These are phyloP conservation scores for Lizonia empirigonia DNA, from an alignment of 2,329 filamentous ascomycete genomes.

Conservation along the genomic window DNA sequence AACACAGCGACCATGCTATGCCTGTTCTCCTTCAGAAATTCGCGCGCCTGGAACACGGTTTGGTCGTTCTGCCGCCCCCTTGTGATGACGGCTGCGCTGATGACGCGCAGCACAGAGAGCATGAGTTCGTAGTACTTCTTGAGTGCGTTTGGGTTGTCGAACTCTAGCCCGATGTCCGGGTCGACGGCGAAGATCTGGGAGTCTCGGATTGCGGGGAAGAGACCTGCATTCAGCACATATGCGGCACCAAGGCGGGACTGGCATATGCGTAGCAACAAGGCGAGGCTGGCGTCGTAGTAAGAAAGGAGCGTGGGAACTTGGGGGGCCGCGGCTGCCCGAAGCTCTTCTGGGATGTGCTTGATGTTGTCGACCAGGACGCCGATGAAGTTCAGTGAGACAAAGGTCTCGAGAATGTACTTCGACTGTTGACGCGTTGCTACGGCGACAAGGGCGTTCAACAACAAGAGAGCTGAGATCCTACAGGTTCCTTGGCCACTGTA, in stretches of 20 bases:
- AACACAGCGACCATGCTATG: conserved; percentile 86
- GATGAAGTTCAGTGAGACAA: conserved; percentile 88
- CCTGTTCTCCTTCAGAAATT: conserved; percentile 82
- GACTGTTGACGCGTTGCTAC: conserved; percentile 75
- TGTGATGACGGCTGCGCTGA: conserved; percentile 80
- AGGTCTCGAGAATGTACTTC: conserved; percentile 74
- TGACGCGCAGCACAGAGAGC: conserved; percentile 77
- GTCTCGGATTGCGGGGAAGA: conserved; percentile 80
- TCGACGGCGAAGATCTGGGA: conserved; percentile 89
- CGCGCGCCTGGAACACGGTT: conserved; percentile 72
- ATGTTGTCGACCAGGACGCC: conserved; percentile 89
- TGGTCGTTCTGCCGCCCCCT: conserved; percentile 80
- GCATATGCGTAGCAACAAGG: conserved; percentile 81
- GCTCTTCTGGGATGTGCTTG: conserved; percentile 74
- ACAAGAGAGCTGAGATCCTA: conserved; percentile 81
- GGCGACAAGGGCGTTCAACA: conserved; percentile 78
- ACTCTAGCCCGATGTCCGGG: conserved; percentile 85
- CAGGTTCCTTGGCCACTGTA: conserved; percentile 81
- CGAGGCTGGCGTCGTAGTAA: conserved; percentile 75
- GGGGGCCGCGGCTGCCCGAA: conserved; percentile 46
- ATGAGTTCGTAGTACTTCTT: conserved; percentile 85
- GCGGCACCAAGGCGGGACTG: conserved; percentile 85
- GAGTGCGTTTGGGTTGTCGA: conserved; percentile 71
- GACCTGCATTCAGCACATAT: conserved; percentile 83
- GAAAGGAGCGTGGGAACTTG: conserved; percentile 62